Evolutionary conservation across 1,284 basidiomycete species (phyloP).

Genomic region (Sanghuangporus baumii): DNA sequence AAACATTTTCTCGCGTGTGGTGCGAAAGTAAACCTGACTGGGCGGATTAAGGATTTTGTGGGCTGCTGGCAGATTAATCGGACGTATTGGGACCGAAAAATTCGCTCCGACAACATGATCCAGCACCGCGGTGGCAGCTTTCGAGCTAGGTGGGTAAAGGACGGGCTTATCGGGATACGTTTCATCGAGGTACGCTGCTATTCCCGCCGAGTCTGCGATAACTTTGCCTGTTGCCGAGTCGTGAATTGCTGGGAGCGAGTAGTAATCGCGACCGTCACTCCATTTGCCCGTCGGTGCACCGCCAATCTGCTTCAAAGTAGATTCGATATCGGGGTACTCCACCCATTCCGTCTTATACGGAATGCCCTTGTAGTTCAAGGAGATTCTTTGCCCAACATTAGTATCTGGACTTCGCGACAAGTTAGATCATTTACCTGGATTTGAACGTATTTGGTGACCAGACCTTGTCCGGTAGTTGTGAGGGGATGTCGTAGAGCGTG

Average conservation of each 20-base stretch:
- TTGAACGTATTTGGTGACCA: constrained; percentile 21
- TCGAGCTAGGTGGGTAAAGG: constrained; percentile 18
- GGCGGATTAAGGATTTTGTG: constrained; percentile 23
- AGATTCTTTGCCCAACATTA: constrained; percentile 1
- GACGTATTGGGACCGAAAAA: neutral
- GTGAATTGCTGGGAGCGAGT: constrained; percentile 25
- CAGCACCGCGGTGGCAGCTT: constrained; percentile 3
- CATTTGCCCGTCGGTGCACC: constrained; percentile 15
- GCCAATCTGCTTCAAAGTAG: constrained; percentile 16
- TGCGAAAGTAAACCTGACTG: constrained; percentile 30
- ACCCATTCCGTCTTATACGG: constrained; percentile 19
- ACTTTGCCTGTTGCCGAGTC: constrained; percentile 19
- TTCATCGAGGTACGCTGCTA: constrained; percentile 24
- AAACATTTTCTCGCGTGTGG: constrained; percentile 22
- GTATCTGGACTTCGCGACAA: neutral
- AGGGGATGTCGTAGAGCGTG: constrained; percentile 16
- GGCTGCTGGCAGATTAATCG: constrained; percentile 19
- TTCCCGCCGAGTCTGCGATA: constrained; percentile 21
- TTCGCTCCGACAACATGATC: neutral
- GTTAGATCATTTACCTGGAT: constrained; percentile 12
- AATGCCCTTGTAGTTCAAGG: constrained; percentile 12
- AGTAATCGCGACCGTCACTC: constrained; percentile 18
- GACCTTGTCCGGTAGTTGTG: constrained; percentile 8
- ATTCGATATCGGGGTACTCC: constrained; percentile 20
- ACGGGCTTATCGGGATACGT: constrained; percentile 19